These are phyloP conservation scores for Glaciozyma antarctica DNA, from an alignment of 768 basidiomycete genomes.

Conservation along the genomic window DNA sequence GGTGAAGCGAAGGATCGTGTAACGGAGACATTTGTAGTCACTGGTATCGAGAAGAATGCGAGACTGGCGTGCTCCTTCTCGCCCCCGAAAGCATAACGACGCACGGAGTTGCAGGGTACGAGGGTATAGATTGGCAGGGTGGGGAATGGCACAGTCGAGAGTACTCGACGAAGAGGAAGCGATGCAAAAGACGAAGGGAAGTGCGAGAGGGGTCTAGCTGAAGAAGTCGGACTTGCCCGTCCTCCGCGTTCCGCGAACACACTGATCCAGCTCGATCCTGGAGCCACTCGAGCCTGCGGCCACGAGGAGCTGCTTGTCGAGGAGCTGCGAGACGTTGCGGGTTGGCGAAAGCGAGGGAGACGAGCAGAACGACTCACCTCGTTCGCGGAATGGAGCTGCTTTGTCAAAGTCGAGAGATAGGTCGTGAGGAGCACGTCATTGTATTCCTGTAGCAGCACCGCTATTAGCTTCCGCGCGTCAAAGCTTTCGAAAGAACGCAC, in stretches of 20 bases:
- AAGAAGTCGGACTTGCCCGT: neutral
- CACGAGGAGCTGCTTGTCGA: constrained; percentile 27
- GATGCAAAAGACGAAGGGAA: too few relatives aligned
- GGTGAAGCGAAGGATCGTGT: neutral
- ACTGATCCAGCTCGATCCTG: neutral
- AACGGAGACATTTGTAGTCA: too few relatives aligned
- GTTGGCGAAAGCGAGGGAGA: neutral
- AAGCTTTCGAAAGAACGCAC: constrained; percentile 43
- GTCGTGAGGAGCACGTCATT: constrained; percentile 89
- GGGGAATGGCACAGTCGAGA: too few relatives aligned
- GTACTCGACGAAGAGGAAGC: too few relatives aligned
- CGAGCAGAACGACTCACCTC: constrained; percentile 52
- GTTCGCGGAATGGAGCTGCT: constrained; percentile 75
- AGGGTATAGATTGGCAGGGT: too few relatives aligned
- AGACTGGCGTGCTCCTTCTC: too few relatives aligned
- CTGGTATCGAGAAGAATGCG: too few relatives aligned
- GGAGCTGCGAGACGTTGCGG: constrained; percentile 7
- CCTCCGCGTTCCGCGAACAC: neutral
- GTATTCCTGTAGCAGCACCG: constrained; percentile 58
- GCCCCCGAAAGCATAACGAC: too few relatives aligned
- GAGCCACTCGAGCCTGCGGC: neutral
- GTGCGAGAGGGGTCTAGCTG: neutral
- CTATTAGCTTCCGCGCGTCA: neutral
- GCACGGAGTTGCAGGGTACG: too few relatives aligned
- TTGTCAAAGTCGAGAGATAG: constrained; percentile 77